Base-by-base conservation (phyloP, 2,329 filamentous ascomycete species). In the Microdochium trichocladiopsis region DNA sequence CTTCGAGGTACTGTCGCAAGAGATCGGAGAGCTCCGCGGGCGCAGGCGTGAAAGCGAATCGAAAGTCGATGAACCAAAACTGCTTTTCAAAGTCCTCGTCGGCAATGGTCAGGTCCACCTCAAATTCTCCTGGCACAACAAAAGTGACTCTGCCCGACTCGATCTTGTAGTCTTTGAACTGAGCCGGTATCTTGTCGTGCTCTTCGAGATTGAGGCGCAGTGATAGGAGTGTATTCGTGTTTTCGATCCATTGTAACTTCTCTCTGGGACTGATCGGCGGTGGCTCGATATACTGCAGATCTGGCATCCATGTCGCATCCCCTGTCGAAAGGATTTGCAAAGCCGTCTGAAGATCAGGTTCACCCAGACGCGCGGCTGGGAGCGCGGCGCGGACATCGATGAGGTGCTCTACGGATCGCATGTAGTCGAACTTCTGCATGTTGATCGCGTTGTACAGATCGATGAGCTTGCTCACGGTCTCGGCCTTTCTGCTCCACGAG, bases 1-100 rank as follows among this genome's bases (percentile, higher is more conserved):
- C 69, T 64, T 95, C 90, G 25, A 96, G 71, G 52, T 82, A 80
- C 33, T 75, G 72, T 51, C 86, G 80, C 47, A 95, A 70, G 3
- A 73, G 72, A 24, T 86, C 81, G 0, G 86, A 76, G 8, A 95
- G 62, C 49, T 75, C 72, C 12, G 68, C 69, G 1, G 87, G 78
- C 0, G 84, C 77, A 1, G 93, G 93, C 9, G 74, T 77, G 66
- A 95, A 99, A 14, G 84, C 73, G 60, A 95, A 91, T 54, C 92
- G 83, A 61, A 97, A 84, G 66, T 97, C 92, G 56, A 97, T 88
- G 64, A 97, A 96, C 77, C 88, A 96, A 64, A 95, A 95, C 61
- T 95, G 92, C 51, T 88, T 87, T 28, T 84, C 76, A 18, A 85
- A 82, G 58, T 94, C 87, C 63, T 97, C 92, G 59, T 92, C 87